These are phyloP conservation scores for Leishmania amazonensis DNA, from an alignment of 208 protist species.

Conservation along the genomic window DNA sequence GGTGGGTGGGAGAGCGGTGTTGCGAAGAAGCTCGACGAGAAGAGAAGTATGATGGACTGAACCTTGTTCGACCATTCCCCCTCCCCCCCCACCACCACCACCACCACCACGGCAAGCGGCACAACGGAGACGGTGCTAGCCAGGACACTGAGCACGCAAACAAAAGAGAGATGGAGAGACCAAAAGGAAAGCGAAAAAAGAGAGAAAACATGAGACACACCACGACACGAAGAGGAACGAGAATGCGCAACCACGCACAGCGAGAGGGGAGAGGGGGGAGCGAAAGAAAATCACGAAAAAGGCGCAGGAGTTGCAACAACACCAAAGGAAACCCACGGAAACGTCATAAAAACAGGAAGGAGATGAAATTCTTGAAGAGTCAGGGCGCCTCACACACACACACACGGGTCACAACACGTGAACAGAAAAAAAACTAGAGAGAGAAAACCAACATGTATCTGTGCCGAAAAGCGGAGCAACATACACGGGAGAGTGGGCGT, in stretches of 20 bases:
- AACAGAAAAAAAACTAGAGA: not conserved
- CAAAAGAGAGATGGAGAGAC: not conserved
- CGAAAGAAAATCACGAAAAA: not conserved
- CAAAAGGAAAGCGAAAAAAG: not conserved
- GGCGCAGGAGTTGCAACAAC: not conserved
- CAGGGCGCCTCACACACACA: not conserved
- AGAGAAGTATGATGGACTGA: not conserved
- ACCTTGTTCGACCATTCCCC: not conserved
- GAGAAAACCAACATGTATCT: not conserved
- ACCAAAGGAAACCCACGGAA: not conserved
- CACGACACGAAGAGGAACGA: not conserved
- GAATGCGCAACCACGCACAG: not conserved
- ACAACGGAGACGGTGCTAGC: not conserved
- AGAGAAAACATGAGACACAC: not conserved
- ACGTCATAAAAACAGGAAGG: not conserved
- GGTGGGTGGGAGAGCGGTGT: not conserved
- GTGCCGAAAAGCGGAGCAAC: not conserved
- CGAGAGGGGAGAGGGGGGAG: not conserved
- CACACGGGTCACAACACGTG: not conserved
- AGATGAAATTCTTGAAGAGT: not conserved
- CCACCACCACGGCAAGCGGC: too few species aligned
- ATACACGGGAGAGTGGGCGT: not conserved
- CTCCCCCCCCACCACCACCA: too few species aligned
- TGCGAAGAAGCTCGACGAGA: not conserved
- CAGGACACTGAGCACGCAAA: not conserved